Base-by-base conservation (phyloP, 1,284 basidiomycete species). In the Apiotrichum akiyoshidainum region DNA sequence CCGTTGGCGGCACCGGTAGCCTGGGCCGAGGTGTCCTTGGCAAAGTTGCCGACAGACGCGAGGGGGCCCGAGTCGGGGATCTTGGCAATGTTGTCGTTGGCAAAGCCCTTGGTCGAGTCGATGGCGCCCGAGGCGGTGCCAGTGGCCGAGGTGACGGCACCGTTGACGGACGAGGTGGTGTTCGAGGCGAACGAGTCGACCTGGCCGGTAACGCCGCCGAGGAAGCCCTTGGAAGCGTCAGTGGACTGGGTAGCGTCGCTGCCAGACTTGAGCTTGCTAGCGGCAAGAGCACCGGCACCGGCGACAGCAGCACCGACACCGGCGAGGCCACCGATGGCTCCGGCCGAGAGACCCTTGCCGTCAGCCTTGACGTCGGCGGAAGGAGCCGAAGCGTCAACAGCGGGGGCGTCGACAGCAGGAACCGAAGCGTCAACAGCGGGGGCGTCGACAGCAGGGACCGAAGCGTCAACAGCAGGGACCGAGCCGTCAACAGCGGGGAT, bases 1-100 rank as follows among this genome's bases (percentile, higher is more conserved):
- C 39, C 39, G 13, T 39, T 41, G 59, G 50, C 53, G 26, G 57
- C 57, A 16, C 50, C 50, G 41, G 59, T 54, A 12, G 65, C 55
- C 48, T 37, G 40, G 48, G 35, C 13, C 33, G 48, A 50, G 39
- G 49, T 19, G 34, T 54, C 52, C 44, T 46, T 54, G 19, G 44
- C 45, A 16, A 46, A 46, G 44, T 44, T 46, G 35, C 48, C 48
- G 48, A 50, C 48, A 2, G 44, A 39, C 21, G 34, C 34, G 16
- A 54, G 35, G 17, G 52, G 41, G 5, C 52, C 44, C 31, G 51
- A 34, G 17, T 44, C 39, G 45, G 33, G 41, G 35, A 35, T 42
- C 41, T 55, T 49, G 46, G 51, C n/a, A 10, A 37, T 50, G 44
- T 55, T 44, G 37, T 53, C 54, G 17, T 55, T 44, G n/a, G 46